Conservation (phyloP, 768 basidiomycete species). For the Suillus fuscotomentosus region DNA sequence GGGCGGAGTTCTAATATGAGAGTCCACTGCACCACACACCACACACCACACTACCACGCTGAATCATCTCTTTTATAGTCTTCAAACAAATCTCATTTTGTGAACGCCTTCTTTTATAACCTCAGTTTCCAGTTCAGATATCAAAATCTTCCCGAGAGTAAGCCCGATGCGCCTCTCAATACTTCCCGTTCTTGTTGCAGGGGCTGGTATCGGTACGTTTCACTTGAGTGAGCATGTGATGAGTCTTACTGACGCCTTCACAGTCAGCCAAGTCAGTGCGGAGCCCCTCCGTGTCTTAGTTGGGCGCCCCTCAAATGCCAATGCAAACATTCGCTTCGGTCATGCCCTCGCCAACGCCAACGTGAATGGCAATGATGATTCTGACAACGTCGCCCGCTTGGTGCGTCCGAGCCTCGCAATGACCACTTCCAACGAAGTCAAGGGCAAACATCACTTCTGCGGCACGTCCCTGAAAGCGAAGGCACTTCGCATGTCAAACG, state of each 20-base stretch:
- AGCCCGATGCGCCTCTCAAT: conserved; percentile 37
- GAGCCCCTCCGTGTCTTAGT: conserved; percentile 50
- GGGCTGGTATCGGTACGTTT: conserved; percentile 32
- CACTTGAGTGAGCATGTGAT: background rate
- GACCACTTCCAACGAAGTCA: conserved; percentile 10
- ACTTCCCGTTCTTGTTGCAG: conserved; percentile 36
- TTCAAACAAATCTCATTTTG: background rate
- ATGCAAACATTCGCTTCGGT: conserved; percentile 38
- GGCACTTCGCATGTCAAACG: conserved; percentile 49
- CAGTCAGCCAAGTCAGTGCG: conserved; percentile 40
- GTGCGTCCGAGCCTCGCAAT: conserved; percentile 14
- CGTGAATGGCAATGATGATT: conserved; percentile 23
- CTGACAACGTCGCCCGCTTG: conserved; percentile 21
- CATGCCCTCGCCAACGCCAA: conserved; percentile 34
- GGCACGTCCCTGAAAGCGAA: conserved; percentile 44
- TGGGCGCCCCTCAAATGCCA: conserved; percentile 25
- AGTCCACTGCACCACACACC: background rate
- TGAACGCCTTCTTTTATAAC: background rate
- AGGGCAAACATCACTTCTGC: conserved; percentile 27
- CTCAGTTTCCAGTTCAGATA: background rate
- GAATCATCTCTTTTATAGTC: background rate
- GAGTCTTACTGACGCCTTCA: conserved; percentile 1
- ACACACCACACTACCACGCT: background rate
- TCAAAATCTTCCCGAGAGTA: background rate
- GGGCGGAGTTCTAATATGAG: background rate